Evolutionary conservation across 345 rosid genomes (phyloP), one percentile per base, ranked within the genome.

Genomic region (Limnanthes douglasii): DNA sequence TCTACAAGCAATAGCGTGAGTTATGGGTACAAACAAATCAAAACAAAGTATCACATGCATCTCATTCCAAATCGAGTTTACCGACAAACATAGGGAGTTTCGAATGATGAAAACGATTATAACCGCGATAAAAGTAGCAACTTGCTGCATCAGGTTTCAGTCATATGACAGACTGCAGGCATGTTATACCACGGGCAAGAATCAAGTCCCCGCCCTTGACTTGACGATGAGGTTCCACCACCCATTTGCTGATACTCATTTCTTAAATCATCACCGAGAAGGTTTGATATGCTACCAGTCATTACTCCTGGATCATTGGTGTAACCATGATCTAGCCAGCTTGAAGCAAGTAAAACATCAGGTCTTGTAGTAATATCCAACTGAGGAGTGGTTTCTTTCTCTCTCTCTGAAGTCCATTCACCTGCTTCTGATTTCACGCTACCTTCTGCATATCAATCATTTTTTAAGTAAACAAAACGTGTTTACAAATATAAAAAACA

Each of bases 161-260:
- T n/a, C n/a, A n/a, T n/a, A n/a, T n/a, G n/a, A n/a, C 80, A 79
- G 40, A 81, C 78, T 8, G 86, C 61, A 31, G 94, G 93, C 83
- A 78, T 75, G 64, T 65, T 78, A 52, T 75, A 75, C 96, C 96
- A 90, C 7, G 80, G 45, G 54, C 71, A 78, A 30, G 76, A 76
- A 45, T 61, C 58, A 4, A 65, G 68, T 2, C 68, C 86, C 79
- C 68, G 68, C 23, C 57, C 73, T 39, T 71, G 80, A 64, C 64
- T 64, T 7, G 59, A 35, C 2, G 43, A 6, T 10, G 70, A 61
- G 39, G 64, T 50, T 41, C 59, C 94, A 9, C 47, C 45, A 12
- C 67, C 39, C 60, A 73, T 68, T 39, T 61, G 75, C 62, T 45
- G 56, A 52, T 70, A 75, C 45, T 71, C 78, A 29, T 56, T 67